A percentile compares a stretch with the other conserved stretches of the same genome.
phyloP scores from a whole-genome alignment of 306 rosid genomes.

The Abrus precatorius region DNA sequence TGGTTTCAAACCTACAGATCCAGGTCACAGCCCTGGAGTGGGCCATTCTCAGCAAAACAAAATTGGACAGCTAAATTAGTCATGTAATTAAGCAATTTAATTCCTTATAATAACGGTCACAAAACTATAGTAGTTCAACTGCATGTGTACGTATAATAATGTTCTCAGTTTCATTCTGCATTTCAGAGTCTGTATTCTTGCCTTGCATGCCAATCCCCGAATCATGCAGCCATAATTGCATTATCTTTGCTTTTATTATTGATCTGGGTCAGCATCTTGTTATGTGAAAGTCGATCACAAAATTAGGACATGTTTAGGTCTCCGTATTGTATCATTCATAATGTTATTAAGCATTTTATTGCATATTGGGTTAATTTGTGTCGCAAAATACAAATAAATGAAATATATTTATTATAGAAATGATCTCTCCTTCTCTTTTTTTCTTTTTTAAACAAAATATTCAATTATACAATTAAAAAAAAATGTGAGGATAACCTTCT shows the following conservation, averaged over 20 bases:
- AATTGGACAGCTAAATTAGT: conserved; percentile 36
- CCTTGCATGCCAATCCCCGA: background rate
- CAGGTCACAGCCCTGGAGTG: conserved; percentile 62
- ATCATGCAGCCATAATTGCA: background rate
- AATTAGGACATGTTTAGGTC: no score
- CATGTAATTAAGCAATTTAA: background rate
- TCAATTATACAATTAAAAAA: no score
- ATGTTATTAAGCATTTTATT: background rate
- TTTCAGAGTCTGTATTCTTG: background rate
- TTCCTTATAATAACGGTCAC: background rate
- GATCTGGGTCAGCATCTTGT: background rate
- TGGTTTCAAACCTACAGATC: conserved; percentile 53
- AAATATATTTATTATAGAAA: conserved; percentile 14
- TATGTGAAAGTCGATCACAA: background rate
- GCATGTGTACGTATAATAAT: background rate
- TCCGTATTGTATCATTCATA: background rate
- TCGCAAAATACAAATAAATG: conserved; percentile 18
- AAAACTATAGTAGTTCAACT: background rate
- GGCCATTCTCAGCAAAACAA: conserved; percentile 53
- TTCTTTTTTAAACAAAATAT: no score
- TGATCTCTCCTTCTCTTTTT: background rate
- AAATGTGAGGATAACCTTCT: no score
- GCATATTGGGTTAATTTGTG: background rate
- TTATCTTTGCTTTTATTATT: background rate
- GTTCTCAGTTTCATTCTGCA: conserved; percentile 23